These are phyloP conservation scores for Colletotrichum melonis DNA, from an alignment of 2,329 filamentous ascomycete species.

Conservation along the genomic window DNA sequence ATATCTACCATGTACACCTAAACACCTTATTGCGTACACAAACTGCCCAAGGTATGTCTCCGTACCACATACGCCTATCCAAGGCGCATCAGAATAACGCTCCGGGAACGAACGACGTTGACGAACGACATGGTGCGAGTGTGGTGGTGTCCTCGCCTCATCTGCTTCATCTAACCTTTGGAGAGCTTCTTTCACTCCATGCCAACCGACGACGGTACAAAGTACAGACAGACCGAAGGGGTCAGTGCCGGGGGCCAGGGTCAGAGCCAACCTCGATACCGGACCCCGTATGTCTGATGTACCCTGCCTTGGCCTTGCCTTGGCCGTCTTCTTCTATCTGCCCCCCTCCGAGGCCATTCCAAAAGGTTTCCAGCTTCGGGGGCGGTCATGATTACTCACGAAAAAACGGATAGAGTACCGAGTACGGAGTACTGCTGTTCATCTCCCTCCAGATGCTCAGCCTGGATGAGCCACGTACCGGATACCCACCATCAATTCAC, in stretches of 20 bases:
- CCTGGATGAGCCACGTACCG: not conserved
- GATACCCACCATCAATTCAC: not conserved
- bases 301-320: not conserved
- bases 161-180: not conserved
- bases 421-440: not conserved
- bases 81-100: not conserved
- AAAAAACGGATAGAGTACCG: too few species aligned
- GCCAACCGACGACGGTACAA: constrained; percentile 10
- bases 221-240: constrained; percentile 22
- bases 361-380: not conserved
- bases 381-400: too few species aligned
- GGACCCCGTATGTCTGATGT: constrained; percentile 11
- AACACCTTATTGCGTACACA: not conserved
- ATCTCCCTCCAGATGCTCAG: not conserved
- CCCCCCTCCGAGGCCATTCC: constrained; percentile 15
- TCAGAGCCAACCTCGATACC: constrained; percentile 21
- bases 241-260: constrained; percentile 24
- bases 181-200: constrained; percentile 7
- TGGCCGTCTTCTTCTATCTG: not conserved
- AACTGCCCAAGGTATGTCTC: not conserved
- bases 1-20: too few species aligned
- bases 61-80: not conserved
- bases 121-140: constrained; percentile 9
- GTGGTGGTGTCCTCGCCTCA: constrained; percentile 9
- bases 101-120: not conserved